Conservation (phyloP, 2,329 filamentous ascomycete genomes). For the Ascochyta koolunga region DNA sequence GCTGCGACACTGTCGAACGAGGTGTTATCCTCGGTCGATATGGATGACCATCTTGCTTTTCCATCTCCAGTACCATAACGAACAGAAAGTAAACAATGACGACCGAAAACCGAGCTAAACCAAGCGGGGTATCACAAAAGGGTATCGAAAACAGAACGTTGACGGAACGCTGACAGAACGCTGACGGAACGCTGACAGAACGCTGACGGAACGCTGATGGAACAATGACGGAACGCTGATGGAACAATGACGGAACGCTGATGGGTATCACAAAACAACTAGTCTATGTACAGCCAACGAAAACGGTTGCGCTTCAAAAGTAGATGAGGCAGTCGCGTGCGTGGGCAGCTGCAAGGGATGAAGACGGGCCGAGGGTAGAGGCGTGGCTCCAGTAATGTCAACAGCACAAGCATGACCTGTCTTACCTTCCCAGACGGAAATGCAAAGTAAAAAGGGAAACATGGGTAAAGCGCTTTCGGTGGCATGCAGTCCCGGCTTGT, state of each 20-base stretch:
- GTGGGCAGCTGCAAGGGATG: slow-evolving; percentile 25
- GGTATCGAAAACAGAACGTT: neutral
- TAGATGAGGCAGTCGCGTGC: slow-evolving; percentile 11
- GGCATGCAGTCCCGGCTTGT: slow-evolving; percentile 19
- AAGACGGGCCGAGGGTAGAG: neutral
- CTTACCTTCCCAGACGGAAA: slow-evolving; percentile 26
- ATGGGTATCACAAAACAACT: slow-evolving; percentile 19
- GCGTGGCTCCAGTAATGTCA: slow-evolving; percentile 15
- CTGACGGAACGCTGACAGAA: slow-evolving; percentile 2
- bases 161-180: slow-evolving; percentile 5
- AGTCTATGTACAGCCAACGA: slow-evolving; percentile 17
- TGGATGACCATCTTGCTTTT: neutral
- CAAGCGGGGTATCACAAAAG: too few species aligned
- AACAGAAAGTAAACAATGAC: neutral
- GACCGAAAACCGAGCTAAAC: neutral
- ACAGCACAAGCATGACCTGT: slow-evolving; percentile 27
- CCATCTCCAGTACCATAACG: neutral
- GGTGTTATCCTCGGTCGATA: slow-evolving; percentile 4
- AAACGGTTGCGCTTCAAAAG: neutral
- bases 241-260: slow-evolving; percentile 8
- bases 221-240: neutral
- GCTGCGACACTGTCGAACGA: neutral
- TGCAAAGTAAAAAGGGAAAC: neutral
- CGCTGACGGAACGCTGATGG: slow-evolving; percentile 6
- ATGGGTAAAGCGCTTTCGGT: slow-evolving; percentile 20